A percentile compares a stretch with the other conserved stretches of the same genome.
phyloP scores from a whole-genome alignment of 306 rosid species.

The Pyrus bretschneideri region DNA sequence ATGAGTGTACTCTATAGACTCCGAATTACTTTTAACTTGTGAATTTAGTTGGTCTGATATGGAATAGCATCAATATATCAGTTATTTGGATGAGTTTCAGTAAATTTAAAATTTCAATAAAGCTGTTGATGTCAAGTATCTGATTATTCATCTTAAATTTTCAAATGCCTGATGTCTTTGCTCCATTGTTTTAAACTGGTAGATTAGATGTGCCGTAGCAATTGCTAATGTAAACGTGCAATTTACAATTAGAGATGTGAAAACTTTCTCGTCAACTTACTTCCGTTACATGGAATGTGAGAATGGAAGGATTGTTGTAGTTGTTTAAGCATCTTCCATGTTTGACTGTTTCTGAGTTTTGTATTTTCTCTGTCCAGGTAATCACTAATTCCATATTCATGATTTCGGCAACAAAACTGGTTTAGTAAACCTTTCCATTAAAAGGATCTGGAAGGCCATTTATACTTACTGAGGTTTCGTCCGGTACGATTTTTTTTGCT shows the following conservation, averaged over 20 bases:
- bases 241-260: background rate
- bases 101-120: background rate
- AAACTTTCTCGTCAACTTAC: background rate
- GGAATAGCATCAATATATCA: background rate
- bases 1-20: background rate
- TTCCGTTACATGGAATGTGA: background rate
- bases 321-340: background rate
- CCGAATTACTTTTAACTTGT: background rate
- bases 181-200: background rate
- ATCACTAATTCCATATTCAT: conserved; percentile 55
- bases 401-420: conserved; percentile 52
- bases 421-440: conserved; percentile 65
- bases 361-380: conserved; percentile 42
- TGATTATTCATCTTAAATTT: background rate
- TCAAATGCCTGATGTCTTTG: background rate
- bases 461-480: conserved; percentile 66
- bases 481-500: conserved; percentile 55
- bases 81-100: background rate
- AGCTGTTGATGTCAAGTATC: background rate
- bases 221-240: background rate
- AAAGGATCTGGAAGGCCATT: conserved; percentile 62
- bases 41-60: background rate
- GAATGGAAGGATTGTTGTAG: background rate
- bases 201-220: background rate
- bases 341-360: conserved; percentile 5